A percentile compares a stretch with the other conserved stretches of the same genome.
Evolutionary conservation across 2,329 filamentous ascomycete genomes (phyloP).

Genomic region (Exophiala lecanii-corni): DNA sequence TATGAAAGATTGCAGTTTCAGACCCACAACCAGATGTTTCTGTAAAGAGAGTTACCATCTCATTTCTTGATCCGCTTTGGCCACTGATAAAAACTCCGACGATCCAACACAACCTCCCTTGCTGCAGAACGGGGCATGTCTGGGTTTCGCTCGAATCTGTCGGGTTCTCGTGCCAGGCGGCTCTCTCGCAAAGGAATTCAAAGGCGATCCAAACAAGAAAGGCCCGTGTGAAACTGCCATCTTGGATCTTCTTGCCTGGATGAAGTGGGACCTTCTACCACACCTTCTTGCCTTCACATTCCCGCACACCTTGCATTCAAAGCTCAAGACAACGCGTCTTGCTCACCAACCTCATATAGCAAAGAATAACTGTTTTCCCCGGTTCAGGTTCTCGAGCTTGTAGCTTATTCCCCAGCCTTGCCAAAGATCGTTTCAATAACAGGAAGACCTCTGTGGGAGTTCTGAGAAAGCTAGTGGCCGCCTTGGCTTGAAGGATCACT

Average conservation of each 20-base stretch:
- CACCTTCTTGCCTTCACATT: constrained; percentile 18
- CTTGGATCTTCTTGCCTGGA: constrained; percentile 10
- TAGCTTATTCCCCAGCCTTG: neutral
- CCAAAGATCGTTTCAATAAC: neutral
- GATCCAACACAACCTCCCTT: constrained; percentile 16
- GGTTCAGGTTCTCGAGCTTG: neutral
- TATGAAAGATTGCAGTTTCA: too few species aligned
- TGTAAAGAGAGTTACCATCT: too few species aligned
- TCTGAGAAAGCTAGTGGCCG: too few species aligned
- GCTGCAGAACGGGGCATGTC: constrained; percentile 10
- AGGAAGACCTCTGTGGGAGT: constrained; percentile 1
- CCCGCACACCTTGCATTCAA: constrained; percentile 22
- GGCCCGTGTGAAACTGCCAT: constrained; percentile 14
- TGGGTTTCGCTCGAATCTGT: constrained; percentile 10
- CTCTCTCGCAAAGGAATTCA: constrained; percentile 20
- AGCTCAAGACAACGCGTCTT: constrained; percentile 18
- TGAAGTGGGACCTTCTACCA: constrained; percentile 15
- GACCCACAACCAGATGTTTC: too few species aligned
- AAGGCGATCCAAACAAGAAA: constrained; percentile 9
- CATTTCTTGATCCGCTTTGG: constrained; percentile 7
- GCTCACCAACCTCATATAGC: constrained; percentile 8
- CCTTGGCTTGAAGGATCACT: too few species aligned
- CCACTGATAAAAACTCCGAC: constrained; percentile 9
- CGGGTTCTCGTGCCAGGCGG: constrained; percentile 14
- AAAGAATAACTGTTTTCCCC: neutral